phyloP scores from a whole-genome alignment of 1,139 yeast species.

The Yamadazyma mexicana region DNA sequence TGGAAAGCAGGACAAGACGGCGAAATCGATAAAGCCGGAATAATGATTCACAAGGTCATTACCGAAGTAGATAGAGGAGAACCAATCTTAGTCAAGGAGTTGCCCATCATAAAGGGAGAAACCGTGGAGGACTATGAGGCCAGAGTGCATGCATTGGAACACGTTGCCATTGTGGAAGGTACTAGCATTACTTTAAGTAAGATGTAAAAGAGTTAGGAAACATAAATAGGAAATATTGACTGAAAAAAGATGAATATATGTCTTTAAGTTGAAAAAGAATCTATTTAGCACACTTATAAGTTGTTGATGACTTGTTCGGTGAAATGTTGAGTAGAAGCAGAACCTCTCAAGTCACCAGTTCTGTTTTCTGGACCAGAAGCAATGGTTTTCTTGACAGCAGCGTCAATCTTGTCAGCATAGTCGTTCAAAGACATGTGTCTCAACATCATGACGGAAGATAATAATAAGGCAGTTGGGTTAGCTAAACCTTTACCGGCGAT shows the following conservation, averaged over 20 bases:
- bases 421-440: constrained; percentile 91
- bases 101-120: constrained; percentile 71
- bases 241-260: not conserved
- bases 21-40: constrained; percentile 76
- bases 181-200: constrained; percentile 38
- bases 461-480: constrained; percentile 95
- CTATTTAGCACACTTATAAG: constrained; percentile 28
- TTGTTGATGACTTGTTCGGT: constrained; percentile 64
- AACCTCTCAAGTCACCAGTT: constrained; percentile 95
- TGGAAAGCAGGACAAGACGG: constrained; percentile 93
- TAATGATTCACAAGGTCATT: constrained; percentile 94
- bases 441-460: constrained; percentile 98
- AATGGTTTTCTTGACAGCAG: constrained; percentile 86
- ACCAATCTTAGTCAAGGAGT: constrained; percentile 79
- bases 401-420: constrained; percentile 81
- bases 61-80: constrained; percentile 93
- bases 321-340: constrained; percentile 84
- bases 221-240: no score
- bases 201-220: not conserved
- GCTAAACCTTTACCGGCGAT: constrained; percentile 98
- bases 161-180: constrained; percentile 90
- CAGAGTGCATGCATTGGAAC: constrained; percentile 85
- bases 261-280: not conserved
- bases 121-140: constrained; percentile 74
- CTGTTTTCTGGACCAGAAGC: constrained; percentile 92